Evolutionary conservation across 257 asterid genomes (phyloP).

Genomic region (Solanum pennellii): DNA sequence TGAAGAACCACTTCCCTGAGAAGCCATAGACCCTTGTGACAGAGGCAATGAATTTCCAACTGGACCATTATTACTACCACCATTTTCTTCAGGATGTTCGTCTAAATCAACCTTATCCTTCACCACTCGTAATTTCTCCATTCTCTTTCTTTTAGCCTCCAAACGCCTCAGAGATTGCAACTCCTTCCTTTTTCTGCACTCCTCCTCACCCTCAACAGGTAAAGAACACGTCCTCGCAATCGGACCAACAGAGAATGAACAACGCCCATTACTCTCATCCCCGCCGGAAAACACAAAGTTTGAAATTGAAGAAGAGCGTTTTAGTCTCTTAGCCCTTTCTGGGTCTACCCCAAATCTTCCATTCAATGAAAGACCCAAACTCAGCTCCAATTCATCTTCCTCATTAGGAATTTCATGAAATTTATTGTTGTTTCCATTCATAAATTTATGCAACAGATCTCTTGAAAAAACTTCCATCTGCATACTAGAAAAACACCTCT

Average conservation of each 20-base stretch:
- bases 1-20: slow-evolving; percentile 45
- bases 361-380: slow-evolving; percentile 68
- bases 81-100: slow-evolving; percentile 18
- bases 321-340: slow-evolving; percentile 13
- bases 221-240: slow-evolving; percentile 52
- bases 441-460: slow-evolving; percentile 25
- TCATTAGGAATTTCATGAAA: not conserved
- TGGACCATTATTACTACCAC: not conserved
- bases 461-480: slow-evolving; percentile 13
- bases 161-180: slow-evolving; percentile 43
- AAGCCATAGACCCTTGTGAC: slow-evolving; percentile 34
- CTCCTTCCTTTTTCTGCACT: slow-evolving; percentile 61
- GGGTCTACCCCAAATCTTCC: slow-evolving; percentile 88
- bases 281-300: slow-evolving; percentile 18
- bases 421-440: not conserved
- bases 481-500: not conserved
- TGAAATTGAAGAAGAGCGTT: slow-evolving; percentile 50
- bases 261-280: slow-evolving; percentile 1
- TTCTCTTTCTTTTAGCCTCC: slow-evolving; percentile 64
- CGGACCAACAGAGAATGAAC: slow-evolving; percentile 8
- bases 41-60: slow-evolving; percentile 19
- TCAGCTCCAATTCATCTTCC: slow-evolving; percentile 45
- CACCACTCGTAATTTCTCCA: slow-evolving; percentile 48
- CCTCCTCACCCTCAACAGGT: slow-evolving; percentile 46
- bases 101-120: slow-evolving; percentile 15